These are phyloP conservation scores for Gnaphalium uliginosum DNA, from an alignment of 129 eudicot genomes.

Conservation along the genomic window DNA sequence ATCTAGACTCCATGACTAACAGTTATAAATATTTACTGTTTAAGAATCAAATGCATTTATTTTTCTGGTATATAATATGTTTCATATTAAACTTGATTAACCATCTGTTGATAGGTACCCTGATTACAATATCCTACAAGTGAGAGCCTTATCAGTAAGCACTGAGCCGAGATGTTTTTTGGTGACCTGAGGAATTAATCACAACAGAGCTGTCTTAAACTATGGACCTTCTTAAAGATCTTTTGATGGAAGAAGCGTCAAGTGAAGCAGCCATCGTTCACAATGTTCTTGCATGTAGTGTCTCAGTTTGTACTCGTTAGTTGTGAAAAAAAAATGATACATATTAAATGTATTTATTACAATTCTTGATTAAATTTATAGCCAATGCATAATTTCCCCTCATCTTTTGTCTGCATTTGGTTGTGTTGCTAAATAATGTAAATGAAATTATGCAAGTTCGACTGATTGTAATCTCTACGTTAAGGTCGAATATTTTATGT, in stretches of 20 bases:
- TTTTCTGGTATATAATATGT: background rate
- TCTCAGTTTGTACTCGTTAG: background rate
- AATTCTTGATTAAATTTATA: conserved; percentile 9
- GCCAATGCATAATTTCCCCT: background rate
- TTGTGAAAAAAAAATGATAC: conserved; percentile 8
- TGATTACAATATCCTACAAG: conserved; percentile 13
- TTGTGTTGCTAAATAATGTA: background rate
- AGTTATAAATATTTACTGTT: no score
- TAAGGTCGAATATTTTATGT: no score
- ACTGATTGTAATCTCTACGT: no score
- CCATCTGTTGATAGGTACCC: conserved; percentile 2
- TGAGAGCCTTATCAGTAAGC: background rate
- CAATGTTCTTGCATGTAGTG: background rate
- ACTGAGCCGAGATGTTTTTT: background rate
- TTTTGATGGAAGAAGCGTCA: conserved; percentile 15
- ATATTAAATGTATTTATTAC: conserved; percentile 22
- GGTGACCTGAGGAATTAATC: conserved; percentile 10
- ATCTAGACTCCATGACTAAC: background rate
- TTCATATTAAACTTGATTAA: background rate
- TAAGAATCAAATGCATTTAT: no score
- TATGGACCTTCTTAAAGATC: background rate
- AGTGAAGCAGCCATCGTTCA: background rate
- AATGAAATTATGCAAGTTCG: background rate
- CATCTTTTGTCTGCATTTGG: conserved; percentile 11
- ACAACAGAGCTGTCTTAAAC: background rate